These are phyloP conservation scores for Kandelia obovata DNA, from an alignment of 345 rosid genomes.

Conservation along the genomic window DNA sequence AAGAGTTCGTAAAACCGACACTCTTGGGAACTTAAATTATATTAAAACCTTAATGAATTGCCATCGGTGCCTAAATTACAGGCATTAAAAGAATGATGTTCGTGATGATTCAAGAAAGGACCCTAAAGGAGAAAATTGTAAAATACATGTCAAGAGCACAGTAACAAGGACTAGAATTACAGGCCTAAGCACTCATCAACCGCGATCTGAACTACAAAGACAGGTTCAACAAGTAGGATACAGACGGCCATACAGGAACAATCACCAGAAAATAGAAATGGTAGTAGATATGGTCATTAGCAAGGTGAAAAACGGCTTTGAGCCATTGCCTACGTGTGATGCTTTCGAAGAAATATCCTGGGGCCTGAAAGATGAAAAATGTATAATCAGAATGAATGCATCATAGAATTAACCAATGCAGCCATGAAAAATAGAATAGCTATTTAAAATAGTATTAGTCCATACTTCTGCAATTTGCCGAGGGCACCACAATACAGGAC, in stretches of 20 bases:
- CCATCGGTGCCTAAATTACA: constrained; percentile 29
- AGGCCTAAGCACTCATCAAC: constrained; percentile 32
- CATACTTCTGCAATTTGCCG: constrained; percentile 61
- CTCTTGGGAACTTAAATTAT: constrained; percentile 18
- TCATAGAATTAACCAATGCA: neutral
- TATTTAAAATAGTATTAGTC: neutral
- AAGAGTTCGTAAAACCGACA: neutral
- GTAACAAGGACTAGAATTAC: constrained; percentile 30
- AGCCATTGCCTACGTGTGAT: constrained; percentile 20
- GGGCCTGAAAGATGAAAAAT: constrained; percentile 48
- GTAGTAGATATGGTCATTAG: constrained; percentile 28
- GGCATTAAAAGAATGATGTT: constrained; percentile 41
- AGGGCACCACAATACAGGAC: constrained; percentile 88
- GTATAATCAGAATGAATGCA: constrained; percentile 12
- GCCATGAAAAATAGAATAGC: neutral
- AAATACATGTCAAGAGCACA: constrained; percentile 31
- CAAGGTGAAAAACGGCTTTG: constrained; percentile 32
- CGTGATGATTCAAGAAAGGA: constrained; percentile 26
- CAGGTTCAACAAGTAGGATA: neutral
- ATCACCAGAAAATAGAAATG: constrained; percentile 20
- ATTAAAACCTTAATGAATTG: constrained; percentile 32
- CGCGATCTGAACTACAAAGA: constrained; percentile 25
- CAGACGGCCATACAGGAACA: constrained; percentile 1
- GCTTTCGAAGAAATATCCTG: constrained; percentile 57
- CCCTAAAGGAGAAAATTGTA: constrained; percentile 8